phyloP scores from a whole-genome alignment of 2,329 filamentous ascomycete genomes.

The Botrytis byssoidea region DNA sequence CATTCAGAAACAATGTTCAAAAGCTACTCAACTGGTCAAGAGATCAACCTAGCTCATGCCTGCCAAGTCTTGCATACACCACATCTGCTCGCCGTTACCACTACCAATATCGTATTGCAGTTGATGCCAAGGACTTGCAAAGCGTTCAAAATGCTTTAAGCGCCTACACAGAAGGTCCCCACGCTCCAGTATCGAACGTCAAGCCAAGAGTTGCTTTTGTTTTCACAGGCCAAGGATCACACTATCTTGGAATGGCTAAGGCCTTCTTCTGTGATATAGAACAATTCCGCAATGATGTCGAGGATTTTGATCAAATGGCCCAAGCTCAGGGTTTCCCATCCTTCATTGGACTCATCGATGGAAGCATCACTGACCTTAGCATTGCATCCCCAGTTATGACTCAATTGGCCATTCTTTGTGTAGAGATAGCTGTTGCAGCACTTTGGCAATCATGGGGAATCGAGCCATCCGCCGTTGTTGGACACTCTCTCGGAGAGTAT shows the following conservation, averaged over 20 bases:
- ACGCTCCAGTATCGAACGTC: constrained; percentile 18
- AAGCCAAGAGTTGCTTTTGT: constrained; percentile 20
- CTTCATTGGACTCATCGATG: constrained; percentile 43
- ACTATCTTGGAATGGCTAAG: constrained; percentile 37
- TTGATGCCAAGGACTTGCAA: constrained; percentile 44
- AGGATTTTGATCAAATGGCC: constrained; percentile 32
- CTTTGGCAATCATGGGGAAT: constrained; percentile 57
- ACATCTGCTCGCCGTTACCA: constrained; percentile 51
- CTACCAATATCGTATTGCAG: constrained; percentile 53
- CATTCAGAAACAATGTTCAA: constrained; percentile 21
- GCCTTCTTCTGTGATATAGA: constrained; percentile 42
- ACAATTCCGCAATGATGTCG: constrained; percentile 32
- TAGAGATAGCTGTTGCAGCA: constrained; percentile 54
- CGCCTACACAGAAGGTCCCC: constrained; percentile 8
- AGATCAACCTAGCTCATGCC: constrained; percentile 17
- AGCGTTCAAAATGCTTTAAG: constrained; percentile 15
- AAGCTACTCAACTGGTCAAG: constrained; percentile 11
- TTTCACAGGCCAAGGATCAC: constrained; percentile 48
- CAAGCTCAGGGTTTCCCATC: constrained; percentile 33
- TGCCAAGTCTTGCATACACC: constrained; percentile 27
- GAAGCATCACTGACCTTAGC: constrained; percentile 12
- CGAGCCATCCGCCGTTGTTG: constrained; percentile 53
- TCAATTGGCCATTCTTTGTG: constrained; percentile 37
- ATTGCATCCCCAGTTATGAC: constrained; percentile 9
- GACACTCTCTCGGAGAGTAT: constrained; percentile 71